Percentiles rank a stretch among this genome's conserved stretches.
Conservation (phyloP, 345 rosid genomes). For the Mercurialis annua region DNA sequence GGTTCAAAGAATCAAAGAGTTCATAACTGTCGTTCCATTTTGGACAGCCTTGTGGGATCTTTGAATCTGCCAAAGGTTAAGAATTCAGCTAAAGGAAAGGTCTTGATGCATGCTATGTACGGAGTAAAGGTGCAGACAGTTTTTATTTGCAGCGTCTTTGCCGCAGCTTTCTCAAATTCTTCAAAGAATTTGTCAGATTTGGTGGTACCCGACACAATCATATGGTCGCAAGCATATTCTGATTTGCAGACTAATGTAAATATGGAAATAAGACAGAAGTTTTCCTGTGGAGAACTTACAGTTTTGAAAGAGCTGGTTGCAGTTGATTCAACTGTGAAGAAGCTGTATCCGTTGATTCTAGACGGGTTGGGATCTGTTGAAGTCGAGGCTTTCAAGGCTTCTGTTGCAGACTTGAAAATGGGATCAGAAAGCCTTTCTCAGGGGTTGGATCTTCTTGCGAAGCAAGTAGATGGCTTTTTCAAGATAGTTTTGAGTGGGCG, state of each 20-base stretch:
- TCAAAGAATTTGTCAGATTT: constrained; percentile 49
- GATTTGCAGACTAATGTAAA: constrained; percentile 53
- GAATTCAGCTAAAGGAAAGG: constrained; percentile 83
- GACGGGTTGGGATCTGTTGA: constrained; percentile 41
- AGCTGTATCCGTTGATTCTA: constrained; percentile 58
- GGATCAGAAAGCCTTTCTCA: constrained; percentile 53
- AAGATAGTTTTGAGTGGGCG: constrained; percentile 71
- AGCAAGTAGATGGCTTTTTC: constrained; percentile 74
- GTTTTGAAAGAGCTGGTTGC: constrained; percentile 60
- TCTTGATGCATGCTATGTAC: constrained; percentile 81
- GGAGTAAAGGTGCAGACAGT: constrained; percentile 81
- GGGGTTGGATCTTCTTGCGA: constrained; percentile 62
- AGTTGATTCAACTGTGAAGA: constrained; percentile 55
- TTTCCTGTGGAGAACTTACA: constrained; percentile 35
- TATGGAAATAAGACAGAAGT: constrained; percentile 43
- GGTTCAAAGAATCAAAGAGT: constrained; percentile 58
- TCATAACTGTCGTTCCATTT: constrained; percentile 51
- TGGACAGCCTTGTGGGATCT: constrained; percentile 52
- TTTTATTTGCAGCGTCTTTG: constrained; percentile 66
- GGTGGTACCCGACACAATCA: constrained; percentile 41
- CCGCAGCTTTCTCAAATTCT: constrained; percentile 74
- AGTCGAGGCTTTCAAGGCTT: constrained; percentile 32
- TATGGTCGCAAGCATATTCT: constrained; percentile 59
- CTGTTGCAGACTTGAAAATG: constrained; percentile 36
- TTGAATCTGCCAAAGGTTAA: constrained; percentile 73